A percentile compares a stretch with the other conserved stretches of the same genome.
Evolutionary conservation across 1,284 basidiomycete species (phyloP).

Genomic region (Puccinia coronata): DNA sequence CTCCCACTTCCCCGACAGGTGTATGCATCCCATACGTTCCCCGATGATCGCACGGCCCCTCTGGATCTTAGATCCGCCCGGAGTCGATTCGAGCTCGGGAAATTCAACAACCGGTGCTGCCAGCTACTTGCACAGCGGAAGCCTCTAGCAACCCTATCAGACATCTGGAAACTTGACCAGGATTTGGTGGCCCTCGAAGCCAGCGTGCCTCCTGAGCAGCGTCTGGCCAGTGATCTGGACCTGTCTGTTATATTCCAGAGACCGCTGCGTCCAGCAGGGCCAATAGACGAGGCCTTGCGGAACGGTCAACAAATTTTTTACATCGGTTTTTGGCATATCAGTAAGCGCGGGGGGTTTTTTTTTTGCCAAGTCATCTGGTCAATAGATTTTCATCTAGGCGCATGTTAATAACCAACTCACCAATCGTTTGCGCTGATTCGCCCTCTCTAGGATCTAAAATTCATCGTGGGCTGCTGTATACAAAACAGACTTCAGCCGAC

Average conservation of each 20-base stretch:
- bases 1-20: constrained; percentile 24
- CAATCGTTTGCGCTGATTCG: background rate
- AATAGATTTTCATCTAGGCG: background rate
- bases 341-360: background rate
- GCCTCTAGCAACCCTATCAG: constrained; percentile 39
- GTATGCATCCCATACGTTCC: background rate
- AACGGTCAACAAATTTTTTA: constrained; percentile 49
- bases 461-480: constrained; percentile 41
- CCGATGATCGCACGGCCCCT: background rate
- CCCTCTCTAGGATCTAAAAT: constrained; percentile 39
- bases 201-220: constrained; percentile 27
- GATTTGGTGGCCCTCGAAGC: constrained; percentile 41
- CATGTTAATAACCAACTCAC: background rate
- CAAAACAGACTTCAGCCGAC: constrained; percentile 12
- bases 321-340: constrained; percentile 47
- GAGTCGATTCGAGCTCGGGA: constrained; percentile 41
- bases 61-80: constrained; percentile 39
- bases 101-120: constrained; percentile 48
- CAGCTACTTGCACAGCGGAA: constrained; percentile 35
- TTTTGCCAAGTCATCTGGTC: background rate
- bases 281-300: constrained; percentile 27
- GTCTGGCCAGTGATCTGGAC: constrained; percentile 23
- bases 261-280: constrained; percentile 3
- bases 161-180: constrained; percentile 43
- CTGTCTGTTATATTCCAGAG: constrained; percentile 9